A percentile compares a stretch with the other conserved stretches of the same genome.
These are phyloP conservation scores for Penicillium freii DNA, from an alignment of 2,329 filamentous ascomycete genomes.

Conservation along the genomic window DNA sequence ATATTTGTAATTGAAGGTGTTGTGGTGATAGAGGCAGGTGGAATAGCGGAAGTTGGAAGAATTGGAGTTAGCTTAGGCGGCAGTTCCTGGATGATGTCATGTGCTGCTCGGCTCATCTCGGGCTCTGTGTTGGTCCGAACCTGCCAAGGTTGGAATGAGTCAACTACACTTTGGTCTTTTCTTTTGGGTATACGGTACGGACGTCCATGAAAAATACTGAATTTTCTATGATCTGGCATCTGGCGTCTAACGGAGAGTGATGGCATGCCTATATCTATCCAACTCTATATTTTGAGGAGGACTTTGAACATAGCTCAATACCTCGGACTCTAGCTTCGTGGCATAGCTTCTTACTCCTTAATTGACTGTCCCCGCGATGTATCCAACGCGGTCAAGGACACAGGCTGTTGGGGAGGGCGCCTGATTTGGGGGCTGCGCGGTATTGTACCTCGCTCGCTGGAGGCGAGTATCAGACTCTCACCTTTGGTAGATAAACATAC, in stretches of 20 bases:
- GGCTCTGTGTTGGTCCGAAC: background rate
- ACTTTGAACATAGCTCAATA: background rate
- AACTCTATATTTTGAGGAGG: background rate
- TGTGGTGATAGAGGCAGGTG: background rate
- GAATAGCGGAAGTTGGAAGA: background rate
- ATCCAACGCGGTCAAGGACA: background rate
- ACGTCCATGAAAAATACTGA: background rate
- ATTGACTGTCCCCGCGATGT: background rate
- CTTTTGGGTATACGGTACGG: background rate
- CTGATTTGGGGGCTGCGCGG: background rate
- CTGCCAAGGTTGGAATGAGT: background rate
- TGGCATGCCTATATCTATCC: background rate
- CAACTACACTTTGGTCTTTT: background rate
- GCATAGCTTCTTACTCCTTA: background rate
- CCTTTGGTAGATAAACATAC: background rate
- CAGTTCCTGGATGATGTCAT: constrained; percentile 14
- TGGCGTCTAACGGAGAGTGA: background rate
- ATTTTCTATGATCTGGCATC: background rate
- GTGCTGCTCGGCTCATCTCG: constrained; percentile 6
- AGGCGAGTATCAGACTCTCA: background rate
- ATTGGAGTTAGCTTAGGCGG: background rate
- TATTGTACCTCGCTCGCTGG: background rate
- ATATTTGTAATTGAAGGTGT: background rate
- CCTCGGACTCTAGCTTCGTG: too few species aligned
- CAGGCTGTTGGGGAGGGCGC: background rate